Evolutionary conservation across 1,139 yeast species (phyloP).

Genomic region (Casaregolazyma lundiana): DNA sequence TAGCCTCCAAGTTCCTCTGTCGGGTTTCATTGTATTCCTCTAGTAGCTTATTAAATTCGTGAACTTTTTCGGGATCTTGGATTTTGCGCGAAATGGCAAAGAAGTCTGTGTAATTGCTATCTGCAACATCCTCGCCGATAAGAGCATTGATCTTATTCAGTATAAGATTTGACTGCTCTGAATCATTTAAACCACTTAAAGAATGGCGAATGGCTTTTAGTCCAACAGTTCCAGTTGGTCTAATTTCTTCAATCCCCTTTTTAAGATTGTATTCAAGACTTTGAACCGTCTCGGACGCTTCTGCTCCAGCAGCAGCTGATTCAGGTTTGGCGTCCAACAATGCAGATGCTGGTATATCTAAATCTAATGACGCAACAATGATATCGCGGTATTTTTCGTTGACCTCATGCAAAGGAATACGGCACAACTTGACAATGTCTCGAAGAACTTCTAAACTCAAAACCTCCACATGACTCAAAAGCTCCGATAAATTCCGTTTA

Average conservation of each 20-base stretch:
- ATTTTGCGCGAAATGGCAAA: slow-evolving; percentile 53
- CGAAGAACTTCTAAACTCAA: slow-evolving; percentile 62
- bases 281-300: background rate
- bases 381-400: slow-evolving; percentile 38
- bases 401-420: slow-evolving; percentile 32
- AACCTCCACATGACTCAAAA: slow-evolving; percentile 64
- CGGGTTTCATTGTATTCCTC: slow-evolving; percentile 69
- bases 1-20: slow-evolving; percentile 68
- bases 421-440: slow-evolving; percentile 34
- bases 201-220: slow-evolving; percentile 78
- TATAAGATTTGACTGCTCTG: slow-evolving; percentile 21
- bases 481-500: slow-evolving; percentile 31
- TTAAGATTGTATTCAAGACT: slow-evolving; percentile 35
- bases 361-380: slow-evolving; percentile 22
- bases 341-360: slow-evolving; percentile 7
- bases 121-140: slow-evolving; percentile 34
- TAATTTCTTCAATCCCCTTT: slow-evolving; percentile 49
- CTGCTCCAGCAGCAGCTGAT: background rate
- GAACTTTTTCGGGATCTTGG: slow-evolving; percentile 47
- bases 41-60: slow-evolving; percentile 56
- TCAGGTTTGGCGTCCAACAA: background rate
- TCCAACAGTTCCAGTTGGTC: slow-evolving; percentile 74
- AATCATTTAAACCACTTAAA: slow-evolving; percentile 51
- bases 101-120: slow-evolving; percentile 50
- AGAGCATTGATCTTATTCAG: slow-evolving; percentile 26